Base-by-base conservation (phyloP, 108 stramenopile species). In the Licmophora abbreviata region DNA sequence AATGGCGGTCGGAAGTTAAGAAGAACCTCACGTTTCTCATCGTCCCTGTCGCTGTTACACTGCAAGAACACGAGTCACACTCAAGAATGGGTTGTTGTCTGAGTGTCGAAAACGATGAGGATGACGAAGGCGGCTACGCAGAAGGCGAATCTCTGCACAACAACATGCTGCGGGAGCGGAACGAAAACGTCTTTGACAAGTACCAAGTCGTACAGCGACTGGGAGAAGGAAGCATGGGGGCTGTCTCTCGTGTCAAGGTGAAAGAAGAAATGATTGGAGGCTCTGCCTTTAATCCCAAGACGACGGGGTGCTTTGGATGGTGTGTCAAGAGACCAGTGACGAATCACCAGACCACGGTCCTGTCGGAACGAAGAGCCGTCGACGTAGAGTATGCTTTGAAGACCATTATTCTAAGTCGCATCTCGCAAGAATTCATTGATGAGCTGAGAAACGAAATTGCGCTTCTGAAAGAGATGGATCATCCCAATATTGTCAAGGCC, bases 401-500 rank as follows among this genome's bases (percentile, higher is more conserved):
- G 49, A 66, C 73, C 8, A 87, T 87, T 51, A 66, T 74, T 43
- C 38, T 87, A 26, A 64, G 68, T 41, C 61, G 73, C 1, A 63
- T 70, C 8, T 46, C 25, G 11, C 56, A 75, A 49, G 10, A 26
- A 2, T 75, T 63, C 44, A 45, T 69, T 5, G 43, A 58, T 22
- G 74, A 69, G 49, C 49, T 80, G 43, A 61, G 71, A 48, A 95
- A 93, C 51, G 94, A 95, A 59, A 29, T 50, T n/a, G 48, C 30
- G 24, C 30, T 50, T 31, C 15, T 50, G 3, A 27, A 29, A 31
- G 3, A 32, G 11, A 29, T 50, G 11, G 95, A 97, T 56, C 94
- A 97, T 64, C 94, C 94, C 32, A 94, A 95, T 55, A 97, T 97
- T 61, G 91, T 97, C 41, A 80, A 81, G 42, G 71, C 81, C 14